Conservation (phyloP, 2,329 filamentous ascomycete species). For the Colletotrichum limetticola region DNA sequence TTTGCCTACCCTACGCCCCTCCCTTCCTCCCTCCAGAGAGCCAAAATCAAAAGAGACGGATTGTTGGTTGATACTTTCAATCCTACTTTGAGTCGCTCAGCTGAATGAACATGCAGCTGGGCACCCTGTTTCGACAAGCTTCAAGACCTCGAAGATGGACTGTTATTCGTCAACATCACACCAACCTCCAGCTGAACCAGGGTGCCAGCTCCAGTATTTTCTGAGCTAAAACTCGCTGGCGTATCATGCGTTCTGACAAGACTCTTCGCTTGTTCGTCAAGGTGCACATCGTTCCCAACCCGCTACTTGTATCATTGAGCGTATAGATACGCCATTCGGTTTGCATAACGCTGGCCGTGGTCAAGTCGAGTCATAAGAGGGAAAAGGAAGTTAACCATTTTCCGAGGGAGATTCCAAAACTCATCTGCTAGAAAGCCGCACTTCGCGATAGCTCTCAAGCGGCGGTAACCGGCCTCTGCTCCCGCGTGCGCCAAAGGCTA, state of each 20-base stretch:
- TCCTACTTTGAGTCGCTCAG: neutral
- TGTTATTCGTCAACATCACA: conserved; percentile 10
- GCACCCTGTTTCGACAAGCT: neutral
- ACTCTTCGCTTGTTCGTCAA: neutral
- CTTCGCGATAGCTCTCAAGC: neutral
- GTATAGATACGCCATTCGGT: neutral
- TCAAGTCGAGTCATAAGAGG: neutral
- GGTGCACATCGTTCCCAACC: neutral
- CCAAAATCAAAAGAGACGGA: neutral
- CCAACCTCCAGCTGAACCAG: neutral
- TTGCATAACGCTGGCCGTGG: neutral
- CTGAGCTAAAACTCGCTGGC: neutral
- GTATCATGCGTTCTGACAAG: neutral
- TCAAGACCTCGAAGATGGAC: neutral
- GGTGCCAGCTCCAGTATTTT: neutral
- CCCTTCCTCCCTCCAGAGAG: neutral
- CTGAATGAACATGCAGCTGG: neutral
- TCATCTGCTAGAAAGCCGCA: neutral
- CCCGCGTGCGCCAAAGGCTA: neutral
- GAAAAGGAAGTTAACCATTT: neutral
- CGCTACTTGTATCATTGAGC: neutral
- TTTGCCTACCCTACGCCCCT: neutral
- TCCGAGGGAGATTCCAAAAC: neutral
- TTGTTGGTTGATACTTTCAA: neutral
- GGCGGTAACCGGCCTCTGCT: neutral